A percentile compares a stretch with the other conserved stretches of the same genome.
phyloP scores from a whole-genome alignment of 768 basidiomycete genomes.

The Rhodotorula paludigena region DNA sequence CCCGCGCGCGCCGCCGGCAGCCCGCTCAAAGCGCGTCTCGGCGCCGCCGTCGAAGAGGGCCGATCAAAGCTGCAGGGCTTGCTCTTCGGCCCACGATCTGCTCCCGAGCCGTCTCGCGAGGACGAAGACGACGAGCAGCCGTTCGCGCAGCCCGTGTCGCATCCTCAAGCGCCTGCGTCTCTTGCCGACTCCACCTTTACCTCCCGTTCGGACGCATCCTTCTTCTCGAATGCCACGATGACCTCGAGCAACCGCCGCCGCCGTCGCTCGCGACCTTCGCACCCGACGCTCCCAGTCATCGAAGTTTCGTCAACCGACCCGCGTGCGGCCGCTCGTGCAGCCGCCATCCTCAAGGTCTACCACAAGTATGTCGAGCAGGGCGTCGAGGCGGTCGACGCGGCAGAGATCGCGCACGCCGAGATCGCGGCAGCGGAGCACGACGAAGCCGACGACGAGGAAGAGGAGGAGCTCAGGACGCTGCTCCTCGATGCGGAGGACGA shows the following conservation, averaged over 20 bases:
- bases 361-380: conserved; percentile 78
- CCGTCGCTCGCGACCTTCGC: conserved; percentile 41
- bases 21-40: neutral
- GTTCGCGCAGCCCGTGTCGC: neutral
- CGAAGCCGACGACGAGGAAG: conserved; percentile 18
- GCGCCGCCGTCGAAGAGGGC: neutral
- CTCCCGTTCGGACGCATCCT: neutral
- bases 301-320: conserved; percentile 82
- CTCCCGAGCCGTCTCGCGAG: too few species aligned
- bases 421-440: conserved; percentile 46
- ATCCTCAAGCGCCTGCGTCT: neutral
- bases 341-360: conserved; percentile 85
- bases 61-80: neutral
- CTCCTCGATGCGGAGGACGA: conserved; percentile 35
- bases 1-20: neutral
- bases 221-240: neutral
- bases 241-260: neutral
- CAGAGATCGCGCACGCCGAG: conserved; percentile 39
- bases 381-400: conserved; percentile 44
- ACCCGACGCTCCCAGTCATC: conserved; percentile 54
- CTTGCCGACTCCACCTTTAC: conserved; percentile 9
- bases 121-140: conserved; percentile 15
- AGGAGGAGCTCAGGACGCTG: conserved; percentile 28
- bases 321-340: conserved; percentile 80
- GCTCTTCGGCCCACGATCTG: conserved; percentile 13